Base-by-base conservation (phyloP, 2,329 filamentous ascomycete species). In the Rhynchosporium graminicola region DNA sequence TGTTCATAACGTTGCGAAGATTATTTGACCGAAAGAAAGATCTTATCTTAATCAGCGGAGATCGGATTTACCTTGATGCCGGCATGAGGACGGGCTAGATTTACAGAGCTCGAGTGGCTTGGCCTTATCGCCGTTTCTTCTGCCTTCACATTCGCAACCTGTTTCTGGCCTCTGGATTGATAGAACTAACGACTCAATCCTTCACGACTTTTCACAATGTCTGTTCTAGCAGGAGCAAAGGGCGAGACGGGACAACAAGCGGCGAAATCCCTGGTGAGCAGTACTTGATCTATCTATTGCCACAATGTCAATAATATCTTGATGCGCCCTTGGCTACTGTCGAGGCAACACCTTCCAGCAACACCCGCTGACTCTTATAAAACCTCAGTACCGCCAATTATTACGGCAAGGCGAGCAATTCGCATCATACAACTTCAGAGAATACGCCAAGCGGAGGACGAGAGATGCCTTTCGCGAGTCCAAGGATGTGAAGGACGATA, bases 401-500 rank as follows among this genome's bases (percentile, higher is more conserved):
- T 82, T 98, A 72, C 90, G 93, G 71, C 90, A 95, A 76, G 87
- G 92, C 66, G 83, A 84, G 65, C 90, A 97, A 74, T 98, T 99
- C 77, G 86, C 92, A 66, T 87, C 90, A 70, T 99, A 98, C 82
- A 99, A 98, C 80, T 99, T 97, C 83, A 87, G 95, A 79, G 94
- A 97, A 77, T 99, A 99, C 78, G 93, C 95, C 59, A 90, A 88
- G 78, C 88, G 95, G 74, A 86, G 94, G 77, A 97, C 95, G 75
- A 85, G 85, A 75, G 95, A 98, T 80, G 88, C 91, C 4, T 99
- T 98, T 77, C 85, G 89, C 71, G 92, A 96, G 76, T 84, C 96
- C 77, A 83, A 86, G 76, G 75, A 77, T 61, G 88, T 92, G 72
- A 79, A 85, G 51, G 95, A 97, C 74, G 82, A 86, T 68, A 82